phyloP scores from a whole-genome alignment of 345 rosid species.

The Eucalyptus guilfoylei region DNA sequence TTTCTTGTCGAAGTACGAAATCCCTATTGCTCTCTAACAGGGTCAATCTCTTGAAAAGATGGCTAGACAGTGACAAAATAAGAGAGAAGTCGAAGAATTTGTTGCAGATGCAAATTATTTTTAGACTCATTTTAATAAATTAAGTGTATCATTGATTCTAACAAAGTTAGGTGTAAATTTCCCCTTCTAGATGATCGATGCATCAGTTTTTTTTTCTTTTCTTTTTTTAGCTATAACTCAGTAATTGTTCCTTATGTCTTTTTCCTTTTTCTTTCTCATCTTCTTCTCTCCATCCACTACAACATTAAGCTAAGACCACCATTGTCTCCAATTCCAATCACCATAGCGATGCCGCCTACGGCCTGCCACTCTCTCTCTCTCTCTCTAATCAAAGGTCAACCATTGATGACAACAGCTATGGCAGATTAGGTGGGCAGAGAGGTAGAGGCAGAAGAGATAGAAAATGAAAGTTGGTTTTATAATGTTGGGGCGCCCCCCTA shows the following conservation, averaged over 20 bases:
- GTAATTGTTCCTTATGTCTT: neutral
- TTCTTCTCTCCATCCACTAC: neutral
- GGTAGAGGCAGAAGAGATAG: neutral
- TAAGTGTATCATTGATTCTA: neutral
- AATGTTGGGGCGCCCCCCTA: neutral
- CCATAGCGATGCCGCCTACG: neutral
- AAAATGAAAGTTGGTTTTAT: neutral
- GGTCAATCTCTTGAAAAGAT: neutral
- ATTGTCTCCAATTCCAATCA: neutral
- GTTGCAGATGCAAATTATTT: neutral
- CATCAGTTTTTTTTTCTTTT: neutral
- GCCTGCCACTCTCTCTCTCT: neutral
- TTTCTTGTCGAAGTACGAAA: neutral
- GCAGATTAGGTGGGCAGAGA: neutral
- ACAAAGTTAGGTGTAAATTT: rapidly evolving
- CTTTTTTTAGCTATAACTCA: neutral
- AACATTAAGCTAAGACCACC: neutral
- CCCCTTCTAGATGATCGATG: neutral
- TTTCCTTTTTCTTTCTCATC: neutral
- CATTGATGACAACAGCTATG: neutral
- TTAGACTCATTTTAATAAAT: neutral
- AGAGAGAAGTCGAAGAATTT: neutral
- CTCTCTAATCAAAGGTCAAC: neutral
- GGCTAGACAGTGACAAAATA: neutral
- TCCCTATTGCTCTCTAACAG: neutral